Percentiles rank a stretch among this genome's conserved stretches.
Evolutionary conservation across 306 rosid species (phyloP).

Genomic region (Cotoneaster glaucophyllus): DNA sequence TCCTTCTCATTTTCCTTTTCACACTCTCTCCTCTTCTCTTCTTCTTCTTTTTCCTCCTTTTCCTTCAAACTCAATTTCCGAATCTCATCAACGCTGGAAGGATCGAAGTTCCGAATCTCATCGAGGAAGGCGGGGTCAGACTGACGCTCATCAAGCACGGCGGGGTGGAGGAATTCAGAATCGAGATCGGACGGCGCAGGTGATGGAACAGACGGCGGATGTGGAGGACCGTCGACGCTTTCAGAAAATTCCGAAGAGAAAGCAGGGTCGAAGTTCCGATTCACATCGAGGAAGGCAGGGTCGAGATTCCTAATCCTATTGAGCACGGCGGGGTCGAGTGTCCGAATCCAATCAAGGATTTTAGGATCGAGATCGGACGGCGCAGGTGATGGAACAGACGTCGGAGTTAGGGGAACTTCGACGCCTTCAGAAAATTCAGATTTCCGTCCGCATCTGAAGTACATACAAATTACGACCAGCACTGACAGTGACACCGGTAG

Average conservation of each 20-base stretch:
- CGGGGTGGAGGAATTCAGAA: constrained; percentile 1
- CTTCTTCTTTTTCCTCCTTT: constrained; percentile 2
- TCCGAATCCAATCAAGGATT: not conserved
- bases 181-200: too few species aligned
- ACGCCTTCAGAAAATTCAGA: not conserved
- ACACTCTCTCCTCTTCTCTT: not conserved
- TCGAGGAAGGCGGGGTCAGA: not conserved
- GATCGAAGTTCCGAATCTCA: constrained; percentile 14
- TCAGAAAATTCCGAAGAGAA: constrained; percentile 44
- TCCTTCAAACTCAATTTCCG: constrained; percentile 1
- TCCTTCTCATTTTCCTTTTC: constrained; percentile 14
- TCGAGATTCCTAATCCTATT: too few species aligned
- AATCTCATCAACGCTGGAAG: not conserved
- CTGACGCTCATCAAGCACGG: not conserved
- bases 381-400: too few species aligned
- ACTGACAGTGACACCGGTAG: not conserved
- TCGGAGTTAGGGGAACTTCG: constrained; percentile 16
- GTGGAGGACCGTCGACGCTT: constrained; percentile 16
- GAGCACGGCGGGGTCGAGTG: constrained; percentile 1
- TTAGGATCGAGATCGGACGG: too few species aligned
- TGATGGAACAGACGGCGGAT: not conserved
- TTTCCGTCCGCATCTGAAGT: constrained; percentile 60
- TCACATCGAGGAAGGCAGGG: not conserved
- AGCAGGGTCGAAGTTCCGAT: not conserved
- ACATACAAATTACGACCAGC: not conserved